Conservation (phyloP, 495 filamentous ascomycete genomes). For the Cercophora newfieldiana region DNA sequence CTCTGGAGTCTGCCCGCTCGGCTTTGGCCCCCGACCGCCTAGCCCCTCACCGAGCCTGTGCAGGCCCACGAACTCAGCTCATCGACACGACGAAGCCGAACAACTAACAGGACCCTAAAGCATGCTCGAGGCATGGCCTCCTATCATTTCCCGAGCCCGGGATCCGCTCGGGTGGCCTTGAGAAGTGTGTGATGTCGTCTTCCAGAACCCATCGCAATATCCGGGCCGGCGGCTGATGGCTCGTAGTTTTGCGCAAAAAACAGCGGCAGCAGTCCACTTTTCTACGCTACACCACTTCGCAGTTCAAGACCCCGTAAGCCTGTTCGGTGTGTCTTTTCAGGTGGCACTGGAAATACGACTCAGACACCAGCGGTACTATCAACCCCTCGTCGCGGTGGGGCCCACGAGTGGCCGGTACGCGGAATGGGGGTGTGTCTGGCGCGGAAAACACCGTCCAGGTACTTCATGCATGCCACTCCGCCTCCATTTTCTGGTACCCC, state of each 20-base stretch:
- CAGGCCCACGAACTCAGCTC: neutral
- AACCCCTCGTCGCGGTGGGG: neutral
- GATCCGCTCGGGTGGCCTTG: conserved; percentile 1
- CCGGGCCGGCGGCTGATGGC: conserved; percentile 19
- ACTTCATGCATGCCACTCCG: neutral
- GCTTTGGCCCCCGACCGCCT: neutral
- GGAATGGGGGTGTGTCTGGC: neutral
- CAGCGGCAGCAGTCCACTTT: neutral
- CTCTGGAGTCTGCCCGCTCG: conserved; percentile 1
- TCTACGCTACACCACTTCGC: neutral
- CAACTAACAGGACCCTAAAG: neutral
- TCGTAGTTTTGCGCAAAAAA: neutral
- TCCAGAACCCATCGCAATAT: conserved; percentile 21
- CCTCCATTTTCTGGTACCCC: neutral
- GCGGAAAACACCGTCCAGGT: neutral
- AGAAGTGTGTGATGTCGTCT: neutral
- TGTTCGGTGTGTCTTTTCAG: neutral
- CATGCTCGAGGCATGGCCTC: neutral
- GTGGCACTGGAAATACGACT: conserved; percentile 6
- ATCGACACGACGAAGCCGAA: neutral
- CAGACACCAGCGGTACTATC: conserved; percentile 5
- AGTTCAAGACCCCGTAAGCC: neutral
- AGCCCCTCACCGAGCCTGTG: neutral
- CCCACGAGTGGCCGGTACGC: neutral
- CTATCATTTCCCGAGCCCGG: conserved; percentile 2